Evolutionary conservation across 768 basidiomycete species (phyloP).

Genomic region (Xerocomellus chrysenteron): DNA sequence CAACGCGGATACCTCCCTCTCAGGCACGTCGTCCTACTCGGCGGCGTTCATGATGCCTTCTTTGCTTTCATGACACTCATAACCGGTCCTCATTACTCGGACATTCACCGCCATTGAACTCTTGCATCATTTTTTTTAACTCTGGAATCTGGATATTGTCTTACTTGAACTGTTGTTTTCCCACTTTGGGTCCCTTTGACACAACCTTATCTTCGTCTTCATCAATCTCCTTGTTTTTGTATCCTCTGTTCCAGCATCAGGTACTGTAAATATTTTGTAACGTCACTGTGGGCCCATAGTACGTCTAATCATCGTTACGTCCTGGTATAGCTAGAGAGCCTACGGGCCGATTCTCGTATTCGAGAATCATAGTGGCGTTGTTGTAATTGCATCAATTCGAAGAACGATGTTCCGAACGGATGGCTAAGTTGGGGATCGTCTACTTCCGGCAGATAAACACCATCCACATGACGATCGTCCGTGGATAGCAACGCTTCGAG

Average conservation of each 20-base stretch:
- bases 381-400: constrained; percentile 72
- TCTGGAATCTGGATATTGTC: constrained; percentile 29
- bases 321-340: constrained; percentile 48
- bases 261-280: constrained; percentile 36
- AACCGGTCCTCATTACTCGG: constrained; percentile 21
- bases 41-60: constrained; percentile 34
- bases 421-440: constrained; percentile 86
- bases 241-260: constrained; percentile 18
- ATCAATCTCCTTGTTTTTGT: constrained; percentile 20
- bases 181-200: constrained; percentile 7
- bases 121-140: constrained; percentile 16
- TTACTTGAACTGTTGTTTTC: constrained; percentile 24
- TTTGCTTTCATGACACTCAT: constrained; percentile 33
- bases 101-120: constrained; percentile 24
- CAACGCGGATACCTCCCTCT: constrained; percentile 22
- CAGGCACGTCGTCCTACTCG: constrained; percentile 27
- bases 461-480: constrained; percentile 82
- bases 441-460: constrained; percentile 79
- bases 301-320: constrained; percentile 32
- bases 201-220: constrained; percentile 21
- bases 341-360: constrained; percentile 66
- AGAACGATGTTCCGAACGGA: constrained; percentile 83
- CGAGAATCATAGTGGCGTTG: constrained; percentile 61
- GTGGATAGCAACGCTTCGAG: constrained; percentile 84
- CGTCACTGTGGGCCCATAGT: constrained; percentile 27